Conservation (phyloP, 345 rosid genomes). For the Populus tremula region DNA sequence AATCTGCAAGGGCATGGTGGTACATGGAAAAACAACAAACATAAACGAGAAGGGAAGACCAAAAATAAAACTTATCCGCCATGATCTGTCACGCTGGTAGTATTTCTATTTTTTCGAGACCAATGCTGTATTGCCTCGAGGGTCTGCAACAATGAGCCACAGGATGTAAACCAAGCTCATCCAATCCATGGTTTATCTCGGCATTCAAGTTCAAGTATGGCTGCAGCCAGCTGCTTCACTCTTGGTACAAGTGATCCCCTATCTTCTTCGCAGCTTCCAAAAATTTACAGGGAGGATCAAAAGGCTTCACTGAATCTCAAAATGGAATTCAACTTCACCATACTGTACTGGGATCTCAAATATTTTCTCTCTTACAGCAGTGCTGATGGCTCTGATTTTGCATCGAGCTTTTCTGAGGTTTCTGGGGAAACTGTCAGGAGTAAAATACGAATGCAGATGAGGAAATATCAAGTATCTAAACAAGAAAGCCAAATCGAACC, state of each 20-base stretch:
- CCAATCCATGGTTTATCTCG: background rate
- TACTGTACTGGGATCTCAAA: background rate
- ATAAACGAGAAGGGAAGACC: background rate
- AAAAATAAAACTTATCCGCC: background rate
- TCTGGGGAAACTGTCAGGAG: constrained; percentile 6
- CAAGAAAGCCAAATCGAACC: background rate
- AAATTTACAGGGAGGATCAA: background rate
- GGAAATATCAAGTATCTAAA: background rate
- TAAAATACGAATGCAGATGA: background rate
- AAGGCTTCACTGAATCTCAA: background rate
- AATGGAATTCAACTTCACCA: background rate
- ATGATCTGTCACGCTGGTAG: background rate
- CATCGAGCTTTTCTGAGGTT: background rate
- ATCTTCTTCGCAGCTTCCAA: background rate
- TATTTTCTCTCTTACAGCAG: background rate
- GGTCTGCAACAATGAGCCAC: background rate
- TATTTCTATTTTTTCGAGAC: background rate
- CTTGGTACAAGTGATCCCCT: background rate
- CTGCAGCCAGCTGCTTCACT: background rate
- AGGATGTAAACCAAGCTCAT: background rate
- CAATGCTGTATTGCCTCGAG: background rate
- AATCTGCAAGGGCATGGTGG: too few relatives aligned
- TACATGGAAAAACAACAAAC: background rate
- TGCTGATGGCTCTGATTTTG: constrained; percentile 1
- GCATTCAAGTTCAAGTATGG: background rate